A percentile compares a stretch with the other conserved stretches of the same genome.
phyloP scores from a whole-genome alignment of 805 yeast genomes.

The Monosporozyma aerobia region DNA sequence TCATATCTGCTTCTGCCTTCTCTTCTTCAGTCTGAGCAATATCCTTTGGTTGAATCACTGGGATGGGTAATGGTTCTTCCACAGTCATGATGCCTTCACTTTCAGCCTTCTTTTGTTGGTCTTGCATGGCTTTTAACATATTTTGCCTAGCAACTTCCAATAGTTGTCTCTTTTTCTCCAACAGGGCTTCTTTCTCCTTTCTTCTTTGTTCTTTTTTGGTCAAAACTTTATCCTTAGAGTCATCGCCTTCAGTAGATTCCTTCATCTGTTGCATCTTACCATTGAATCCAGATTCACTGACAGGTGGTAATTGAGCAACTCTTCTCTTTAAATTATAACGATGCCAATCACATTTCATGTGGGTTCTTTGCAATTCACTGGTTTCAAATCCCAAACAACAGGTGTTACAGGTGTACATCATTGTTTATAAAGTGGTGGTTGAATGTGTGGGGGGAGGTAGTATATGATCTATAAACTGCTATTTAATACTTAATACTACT shows the following conservation, averaged over 20 bases:
- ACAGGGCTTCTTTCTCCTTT: conserved; percentile 34
- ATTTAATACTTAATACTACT: not conserved
- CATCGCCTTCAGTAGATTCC: conserved; percentile 4
- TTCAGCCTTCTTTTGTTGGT: conserved; percentile 4
- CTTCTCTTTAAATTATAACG: conserved; percentile 90
- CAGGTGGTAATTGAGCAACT: conserved; percentile 78
- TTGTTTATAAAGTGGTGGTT: not conserved
- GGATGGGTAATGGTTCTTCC: not conserved
- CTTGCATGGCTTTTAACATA: conserved; percentile 26
- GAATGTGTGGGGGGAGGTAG: not conserved
- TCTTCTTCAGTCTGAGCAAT: conserved; percentile 5
- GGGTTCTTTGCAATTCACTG: conserved; percentile 73
- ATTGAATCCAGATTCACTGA: conserved; percentile 56
- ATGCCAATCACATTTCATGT: conserved; percentile 98
- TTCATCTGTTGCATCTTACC: conserved; percentile 40
- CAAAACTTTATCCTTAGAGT: conserved; percentile 22
- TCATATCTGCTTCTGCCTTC: conserved; percentile 21
- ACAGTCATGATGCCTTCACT: not conserved
- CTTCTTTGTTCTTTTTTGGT: conserved; percentile 37
- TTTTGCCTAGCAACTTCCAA: conserved; percentile 34
- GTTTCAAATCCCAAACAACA: conserved; percentile 72
- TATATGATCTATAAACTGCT: not conserved
- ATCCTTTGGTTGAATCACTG: conserved; percentile 4
- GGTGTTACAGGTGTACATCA: conserved; percentile 67
- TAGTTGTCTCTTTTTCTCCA: conserved; percentile 34